Evolutionary conservation across 2,329 filamentous ascomycete species (phyloP).

Genomic region (Ceratocystis variospora): DNA sequence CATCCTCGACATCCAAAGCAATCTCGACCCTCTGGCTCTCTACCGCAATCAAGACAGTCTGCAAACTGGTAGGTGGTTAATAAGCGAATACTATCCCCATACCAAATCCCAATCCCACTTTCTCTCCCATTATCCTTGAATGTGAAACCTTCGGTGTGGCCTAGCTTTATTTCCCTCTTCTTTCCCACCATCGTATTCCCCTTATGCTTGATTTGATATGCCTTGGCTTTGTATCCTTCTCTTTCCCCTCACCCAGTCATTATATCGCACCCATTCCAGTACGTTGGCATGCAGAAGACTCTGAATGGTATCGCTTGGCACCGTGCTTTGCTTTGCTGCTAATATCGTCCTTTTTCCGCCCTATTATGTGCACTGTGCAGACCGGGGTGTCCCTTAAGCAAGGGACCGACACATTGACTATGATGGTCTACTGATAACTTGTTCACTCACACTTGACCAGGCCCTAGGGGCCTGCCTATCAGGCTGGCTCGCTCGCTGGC

Average conservation of each 20-base stretch:
- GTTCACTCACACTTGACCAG: constrained; percentile 4
- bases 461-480: constrained; percentile 1
- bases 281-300: constrained; percentile 4
- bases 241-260: background rate
- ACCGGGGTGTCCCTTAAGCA: constrained; percentile 15
- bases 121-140: constrained; percentile 1
- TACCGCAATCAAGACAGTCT: constrained; percentile 4
- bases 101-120: background rate
- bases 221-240: background rate
- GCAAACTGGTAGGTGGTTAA: constrained; percentile 8
- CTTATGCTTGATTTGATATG: constrained; percentile 1
- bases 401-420: constrained; percentile 13
- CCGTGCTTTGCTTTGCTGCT: constrained; percentile 9
- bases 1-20: background rate
- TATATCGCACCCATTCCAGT: constrained; percentile 2
- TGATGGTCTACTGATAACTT: constrained; percentile 16
- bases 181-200: background rate
- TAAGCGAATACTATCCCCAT: background rate
- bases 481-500: constrained; percentile 12
- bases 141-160: background rate
- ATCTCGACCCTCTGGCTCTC: constrained; percentile 3
- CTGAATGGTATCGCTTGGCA: constrained; percentile 6
- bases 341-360: constrained; percentile 7
- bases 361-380: constrained; percentile 12
- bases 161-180: constrained; percentile 2